phyloP scores from a whole-genome alignment of 164 flowering plant species.

The Cinnamomum chago region DNA sequence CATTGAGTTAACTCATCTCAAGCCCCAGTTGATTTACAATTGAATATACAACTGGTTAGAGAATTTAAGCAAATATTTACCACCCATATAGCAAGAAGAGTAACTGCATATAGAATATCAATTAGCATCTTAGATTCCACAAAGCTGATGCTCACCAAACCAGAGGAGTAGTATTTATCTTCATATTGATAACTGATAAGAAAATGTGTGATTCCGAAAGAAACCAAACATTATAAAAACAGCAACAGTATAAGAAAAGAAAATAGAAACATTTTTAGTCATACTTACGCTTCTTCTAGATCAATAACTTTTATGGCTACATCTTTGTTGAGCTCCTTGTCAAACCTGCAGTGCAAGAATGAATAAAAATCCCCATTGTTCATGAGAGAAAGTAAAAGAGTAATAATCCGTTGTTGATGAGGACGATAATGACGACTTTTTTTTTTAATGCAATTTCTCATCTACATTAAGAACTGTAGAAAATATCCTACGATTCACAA shows the following conservation, averaged over 20 bases:
- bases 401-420: neutral
- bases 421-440: neutral
- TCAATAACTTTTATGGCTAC: slow-evolving; percentile 98
- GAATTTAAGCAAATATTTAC: too few relatives aligned
- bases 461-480: neutral
- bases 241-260: neutral
- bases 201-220: neutral
- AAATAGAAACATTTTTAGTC: neutral
- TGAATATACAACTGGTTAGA: too few relatives aligned
- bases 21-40: too few relatives aligned
- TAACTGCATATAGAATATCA: too few relatives aligned
- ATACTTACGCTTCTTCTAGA: slow-evolving; percentile 95
- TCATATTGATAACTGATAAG: neutral
- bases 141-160: neutral
- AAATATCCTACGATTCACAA: neutral
- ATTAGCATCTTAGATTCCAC: too few relatives aligned
- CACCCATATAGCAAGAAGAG: too few relatives aligned
- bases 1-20: too few relatives aligned
- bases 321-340: slow-evolving; percentile 81
- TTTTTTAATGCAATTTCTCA: too few relatives aligned
- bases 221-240: neutral
- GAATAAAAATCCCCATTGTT: neutral
- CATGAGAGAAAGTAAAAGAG: neutral
- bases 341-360: slow-evolving; percentile 62
- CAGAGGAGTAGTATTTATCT: neutral